Percentiles rank a stretch among this genome's conserved stretches.
Conservation (phyloP, 164 flowering plant genomes). For the Dillenia turbinata region DNA sequence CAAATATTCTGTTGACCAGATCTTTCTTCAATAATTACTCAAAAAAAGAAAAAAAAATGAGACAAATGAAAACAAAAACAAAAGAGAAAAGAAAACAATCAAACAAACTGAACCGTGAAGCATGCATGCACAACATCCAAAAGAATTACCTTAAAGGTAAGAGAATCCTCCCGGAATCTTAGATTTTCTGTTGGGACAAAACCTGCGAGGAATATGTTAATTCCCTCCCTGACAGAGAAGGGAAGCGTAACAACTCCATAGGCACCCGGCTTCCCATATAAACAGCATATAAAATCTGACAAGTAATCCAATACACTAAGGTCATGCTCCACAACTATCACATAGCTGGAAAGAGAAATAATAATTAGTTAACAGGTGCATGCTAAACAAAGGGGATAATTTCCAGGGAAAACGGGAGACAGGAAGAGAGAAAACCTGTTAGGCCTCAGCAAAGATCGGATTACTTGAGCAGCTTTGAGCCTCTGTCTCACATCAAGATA, state of each 20-base stretch:
- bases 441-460: slow-evolving; percentile 86
- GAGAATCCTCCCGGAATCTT: slow-evolving; percentile 89
- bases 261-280: slow-evolving; percentile 96
- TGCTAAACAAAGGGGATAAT: not conserved
- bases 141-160: slow-evolving; percentile 78
- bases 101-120: no score
- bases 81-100: no score
- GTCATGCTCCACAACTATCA: slow-evolving; percentile 99
- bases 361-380: not conserved
- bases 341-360: slow-evolving; percentile 67
- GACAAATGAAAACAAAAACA: no score
- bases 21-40: no score
- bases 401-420: no score
- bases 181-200: slow-evolving; percentile 98
- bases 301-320: slow-evolving; percentile 97
- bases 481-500: slow-evolving; percentile 98
- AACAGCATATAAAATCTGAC: slow-evolving; percentile 97
- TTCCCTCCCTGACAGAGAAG: slow-evolving; percentile 98
- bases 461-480: slow-evolving; percentile 97
- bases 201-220: slow-evolving; percentile 93
- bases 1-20: no score
- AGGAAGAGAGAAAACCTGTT: slow-evolving; percentile 45
- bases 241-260: slow-evolving; percentile 99
- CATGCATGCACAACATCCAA: not conserved
- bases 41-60: no score